Conservation (phyloP, 371 early-diverging fungal genomes). For the Mucor circinelloides region DNA sequence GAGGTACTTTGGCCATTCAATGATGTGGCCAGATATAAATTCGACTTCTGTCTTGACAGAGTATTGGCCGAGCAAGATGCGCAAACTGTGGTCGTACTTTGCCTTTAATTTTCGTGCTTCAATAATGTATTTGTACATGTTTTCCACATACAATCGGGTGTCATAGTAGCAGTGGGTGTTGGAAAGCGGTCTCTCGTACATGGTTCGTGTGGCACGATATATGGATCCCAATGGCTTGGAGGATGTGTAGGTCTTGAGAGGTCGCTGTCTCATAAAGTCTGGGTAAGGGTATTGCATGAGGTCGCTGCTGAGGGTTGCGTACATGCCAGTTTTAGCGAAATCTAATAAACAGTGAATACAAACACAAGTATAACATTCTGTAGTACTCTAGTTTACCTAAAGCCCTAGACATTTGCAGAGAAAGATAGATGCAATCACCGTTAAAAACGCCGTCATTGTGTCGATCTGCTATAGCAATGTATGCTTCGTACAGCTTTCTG, state of each 20-base stretch:
- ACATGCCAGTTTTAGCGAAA: constrained; percentile 34
- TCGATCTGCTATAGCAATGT: constrained; percentile 12
- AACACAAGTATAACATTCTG: not conserved
- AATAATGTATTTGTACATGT: constrained; percentile 54
- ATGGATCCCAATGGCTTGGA: constrained; percentile 56
- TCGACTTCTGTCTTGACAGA: constrained; percentile 55
- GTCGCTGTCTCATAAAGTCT: constrained; percentile 68
- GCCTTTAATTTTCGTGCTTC: constrained; percentile 48
- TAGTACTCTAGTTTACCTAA: constrained; percentile 12
- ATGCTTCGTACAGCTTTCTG: constrained; percentile 7
- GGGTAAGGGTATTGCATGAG: constrained; percentile 55
- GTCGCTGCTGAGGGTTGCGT: constrained; percentile 27
- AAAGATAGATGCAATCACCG: constrained; percentile 21
- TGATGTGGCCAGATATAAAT: constrained; percentile 37
- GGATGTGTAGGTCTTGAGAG: constrained; percentile 48
- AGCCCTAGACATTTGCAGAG: constrained; percentile 9
- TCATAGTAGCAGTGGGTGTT: constrained; percentile 31
- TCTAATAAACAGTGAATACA: constrained; percentile 2
- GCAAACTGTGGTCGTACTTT: constrained; percentile 55
- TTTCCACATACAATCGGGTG: constrained; percentile 44
- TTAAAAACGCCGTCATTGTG: constrained; percentile 5
- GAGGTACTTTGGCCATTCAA: constrained; percentile 28
- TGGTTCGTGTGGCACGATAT: constrained; percentile 36
- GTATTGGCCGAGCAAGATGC: constrained; percentile 60
- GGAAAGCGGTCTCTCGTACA: not conserved